These are phyloP conservation scores for Candida dendrica DNA, from an alignment of 805 yeast genomes.

Conservation along the genomic window DNA sequence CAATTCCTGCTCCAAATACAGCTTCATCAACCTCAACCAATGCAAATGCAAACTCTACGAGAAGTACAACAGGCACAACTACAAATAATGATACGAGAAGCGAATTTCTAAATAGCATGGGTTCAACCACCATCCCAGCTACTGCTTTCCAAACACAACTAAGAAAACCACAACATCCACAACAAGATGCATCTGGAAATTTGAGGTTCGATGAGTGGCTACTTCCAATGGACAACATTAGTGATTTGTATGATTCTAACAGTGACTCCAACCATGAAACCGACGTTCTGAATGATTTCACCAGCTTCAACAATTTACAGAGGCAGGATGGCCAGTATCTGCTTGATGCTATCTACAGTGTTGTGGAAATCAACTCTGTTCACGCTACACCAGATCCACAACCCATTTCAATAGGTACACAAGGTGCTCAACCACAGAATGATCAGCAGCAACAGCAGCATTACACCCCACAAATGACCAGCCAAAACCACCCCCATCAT, in stretches of 20 bases:
- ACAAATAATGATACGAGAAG: neutral
- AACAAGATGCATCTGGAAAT: neutral
- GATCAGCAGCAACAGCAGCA: neutral
- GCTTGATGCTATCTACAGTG: slow-evolving; percentile 16
- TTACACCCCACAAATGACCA: neutral
- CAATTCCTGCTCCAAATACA: neutral
- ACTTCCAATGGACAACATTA: slow-evolving; percentile 11
- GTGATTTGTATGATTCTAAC: neutral
- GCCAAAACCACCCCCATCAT: neutral
- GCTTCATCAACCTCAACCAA: neutral
- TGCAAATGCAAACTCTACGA: neutral
- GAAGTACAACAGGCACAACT: neutral
- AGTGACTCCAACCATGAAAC: neutral
- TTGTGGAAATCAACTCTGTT: too few species aligned
- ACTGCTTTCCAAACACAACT: neutral
- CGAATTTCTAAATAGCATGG: neutral
- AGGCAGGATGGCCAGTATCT: slow-evolving; percentile 12
- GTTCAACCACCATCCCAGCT: neutral
- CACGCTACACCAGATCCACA: too few species aligned
- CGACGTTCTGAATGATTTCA: neutral
- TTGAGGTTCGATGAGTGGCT: slow-evolving; percentile 18
- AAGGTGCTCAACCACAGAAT: neutral
- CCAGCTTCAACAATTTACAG: slow-evolving; percentile 6
- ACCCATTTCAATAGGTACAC: neutral
- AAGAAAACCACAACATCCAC: neutral